Evolutionary conservation across 768 basidiomycete species (phyloP).

Genomic region (Tylopilus subfusipes): DNA sequence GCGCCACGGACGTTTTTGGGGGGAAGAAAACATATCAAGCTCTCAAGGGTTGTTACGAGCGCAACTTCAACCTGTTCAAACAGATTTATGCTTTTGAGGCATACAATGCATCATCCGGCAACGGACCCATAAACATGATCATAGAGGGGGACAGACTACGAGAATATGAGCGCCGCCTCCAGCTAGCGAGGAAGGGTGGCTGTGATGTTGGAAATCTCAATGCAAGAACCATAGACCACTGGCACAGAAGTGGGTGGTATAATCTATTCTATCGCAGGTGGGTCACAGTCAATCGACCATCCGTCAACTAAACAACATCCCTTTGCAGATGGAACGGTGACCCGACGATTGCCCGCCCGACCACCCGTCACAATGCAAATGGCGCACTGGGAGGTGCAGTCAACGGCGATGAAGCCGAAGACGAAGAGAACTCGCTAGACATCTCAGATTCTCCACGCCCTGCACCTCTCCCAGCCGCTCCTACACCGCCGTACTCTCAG

Average conservation of each 20-base stretch:
- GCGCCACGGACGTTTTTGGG: conserved; percentile 65
- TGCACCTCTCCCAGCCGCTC: conserved; percentile 26
- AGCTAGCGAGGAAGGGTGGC: conserved; percentile 58
- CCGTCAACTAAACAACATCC: conserved; percentile 3
- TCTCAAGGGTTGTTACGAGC: conserved; percentile 81
- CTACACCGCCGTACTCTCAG: conserved; percentile 23
- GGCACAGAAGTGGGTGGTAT: conserved; percentile 78
- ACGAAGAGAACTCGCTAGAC: conserved; percentile 49
- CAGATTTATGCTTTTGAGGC: conserved; percentile 73
- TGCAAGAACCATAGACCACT: conserved; percentile 72
- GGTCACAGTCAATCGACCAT: conserved; percentile 4
- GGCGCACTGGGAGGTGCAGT: conserved; percentile 30
- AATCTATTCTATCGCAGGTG: conserved; percentile 67
- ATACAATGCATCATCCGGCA: conserved; percentile 36
- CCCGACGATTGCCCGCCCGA: conserved; percentile 53
- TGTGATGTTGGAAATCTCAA: conserved; percentile 73
- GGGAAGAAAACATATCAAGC: conserved; percentile 81
- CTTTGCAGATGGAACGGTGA: conserved; percentile 60
- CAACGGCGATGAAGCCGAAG: conserved; percentile 46
- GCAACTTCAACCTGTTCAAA: conserved; percentile 81
- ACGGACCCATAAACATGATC: conserved; percentile 38
- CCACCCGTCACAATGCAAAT: conserved; percentile 36
- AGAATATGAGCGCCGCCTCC: conserved; percentile 71
- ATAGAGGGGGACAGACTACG: conserved; percentile 62
- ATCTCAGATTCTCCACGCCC: conserved; percentile 34